Evolutionary conservation across 78 protist species (phyloP), one percentile per base, ranked within the genome.

Genomic region (Dictyostelium intermedium): DNA sequence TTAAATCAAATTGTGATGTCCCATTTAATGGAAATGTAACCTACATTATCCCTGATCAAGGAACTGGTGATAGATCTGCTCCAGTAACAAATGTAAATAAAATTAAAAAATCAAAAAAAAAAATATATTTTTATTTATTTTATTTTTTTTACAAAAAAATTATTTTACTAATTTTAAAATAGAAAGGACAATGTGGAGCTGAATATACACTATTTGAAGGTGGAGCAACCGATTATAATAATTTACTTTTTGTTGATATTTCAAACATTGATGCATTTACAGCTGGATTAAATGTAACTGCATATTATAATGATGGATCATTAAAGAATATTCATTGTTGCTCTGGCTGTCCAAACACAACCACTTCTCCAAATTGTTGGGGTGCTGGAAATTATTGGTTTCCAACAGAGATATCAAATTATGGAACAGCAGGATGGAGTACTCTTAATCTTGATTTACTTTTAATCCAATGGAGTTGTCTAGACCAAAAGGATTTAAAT

Each of bases 261-360:
- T 70, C 77, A 70, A 70, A 70, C 32, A 70, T 70, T 32, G 77
- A 70, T 70, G 77, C 39, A 32, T 70, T 32, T 30, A 70, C 77
- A 0, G 77, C 77, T 9, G 77, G 77, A 32, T 70, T 70, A 14
- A 70, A 70, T 70, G 77, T 70, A 27, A 30, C 77, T 0, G 77
- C 77, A 3, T 70, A 11, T 70, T 70, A 70, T 32, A 8, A 14
- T 70, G 77, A 70, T 32, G 77, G 77, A 14, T 4, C 77, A 5
- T 2, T 27, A 10, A 70, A 32, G 35, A 70, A 70, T 70, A 70
- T 70, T 70, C 77, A 70, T 32, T 70, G 77, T 70, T 70, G 77
- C 20, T 70, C 77, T 14, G 41, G 41, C 13, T 70, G 77, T 70
- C 41, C 41, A 70, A 70, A 70, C 30, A 70, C 77, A 5, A 70